Percentiles rank a stretch among this genome's conserved stretches.
phyloP scores from a whole-genome alignment of 108 stramenopile genomes.

The Conticribra guillardii region DNA sequence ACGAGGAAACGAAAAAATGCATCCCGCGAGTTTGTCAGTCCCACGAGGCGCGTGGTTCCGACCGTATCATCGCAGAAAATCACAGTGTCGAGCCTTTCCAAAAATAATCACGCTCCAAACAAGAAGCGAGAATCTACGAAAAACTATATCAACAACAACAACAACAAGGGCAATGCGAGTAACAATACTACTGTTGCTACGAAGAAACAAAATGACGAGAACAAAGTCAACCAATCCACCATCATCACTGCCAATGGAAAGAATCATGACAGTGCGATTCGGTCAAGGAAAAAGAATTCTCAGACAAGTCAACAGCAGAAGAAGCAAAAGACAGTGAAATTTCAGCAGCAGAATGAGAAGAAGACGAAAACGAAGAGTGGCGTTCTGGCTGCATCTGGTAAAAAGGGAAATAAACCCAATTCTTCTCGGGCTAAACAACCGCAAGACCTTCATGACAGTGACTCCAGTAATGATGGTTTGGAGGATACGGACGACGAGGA shows the following conservation, averaged over 20 bases:
- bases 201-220: constrained; percentile 20
- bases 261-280: background rate
- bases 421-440: background rate
- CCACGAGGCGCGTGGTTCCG: background rate
- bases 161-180: background rate
- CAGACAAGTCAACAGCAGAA: background rate
- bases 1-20: background rate
- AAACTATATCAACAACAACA: too few species aligned
- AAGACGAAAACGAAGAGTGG: background rate
- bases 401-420: background rate
- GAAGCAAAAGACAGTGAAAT: background rate
- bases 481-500: constrained; percentile 18
- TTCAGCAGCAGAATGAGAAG: background rate
- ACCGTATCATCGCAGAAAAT: constrained; percentile 14
- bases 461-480: background rate
- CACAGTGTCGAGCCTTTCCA: background rate
- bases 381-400: background rate
- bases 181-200: background rate
- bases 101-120: background rate
- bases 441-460: background rate
- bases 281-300: background rate
- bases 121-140: background rate
- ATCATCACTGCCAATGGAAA: background rate
- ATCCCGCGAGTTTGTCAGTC: background rate
- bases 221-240: background rate